These are phyloP conservation scores for Tephrocybe sp. DNA, from an alignment of 768 basidiomycete genomes.

Conservation along the genomic window DNA sequence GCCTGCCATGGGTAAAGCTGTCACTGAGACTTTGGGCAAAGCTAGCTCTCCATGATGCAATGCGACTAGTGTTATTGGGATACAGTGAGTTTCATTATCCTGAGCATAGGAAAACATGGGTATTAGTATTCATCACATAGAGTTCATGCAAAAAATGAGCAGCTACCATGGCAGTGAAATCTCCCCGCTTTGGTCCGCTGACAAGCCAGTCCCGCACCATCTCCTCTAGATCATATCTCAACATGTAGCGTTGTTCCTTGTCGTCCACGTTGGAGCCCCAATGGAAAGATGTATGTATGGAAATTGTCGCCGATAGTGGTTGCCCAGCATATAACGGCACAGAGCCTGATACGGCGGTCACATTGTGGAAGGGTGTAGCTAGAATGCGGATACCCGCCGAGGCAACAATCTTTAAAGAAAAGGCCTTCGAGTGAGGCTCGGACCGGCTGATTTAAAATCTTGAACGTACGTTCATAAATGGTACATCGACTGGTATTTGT, in stretches of 20 bases:
- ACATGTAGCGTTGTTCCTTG: slow-evolving; percentile 40
- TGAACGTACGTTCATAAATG: slow-evolving; percentile 67
- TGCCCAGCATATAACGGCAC: slow-evolving; percentile 79
- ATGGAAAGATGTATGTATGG: slow-evolving; percentile 70
- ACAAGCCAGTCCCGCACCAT: slow-evolving; percentile 85
- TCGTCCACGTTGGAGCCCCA: slow-evolving; percentile 59
- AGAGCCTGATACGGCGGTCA: slow-evolving; percentile 20
- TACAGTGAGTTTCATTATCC: slow-evolving; percentile 59
- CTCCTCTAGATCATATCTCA: slow-evolving; percentile 84
- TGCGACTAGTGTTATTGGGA: slow-evolving; percentile 79
- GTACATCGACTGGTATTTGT: slow-evolving; percentile 83
- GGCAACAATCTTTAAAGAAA: slow-evolving; percentile 55
- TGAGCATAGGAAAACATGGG: slow-evolving; percentile 22
- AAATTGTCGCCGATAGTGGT: slow-evolving; percentile 68
- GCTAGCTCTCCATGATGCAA: slow-evolving; percentile 78
- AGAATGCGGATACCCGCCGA: slow-evolving; percentile 50
- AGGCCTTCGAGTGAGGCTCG: slow-evolving; percentile 4
- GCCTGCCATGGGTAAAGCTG: slow-evolving; percentile 51
- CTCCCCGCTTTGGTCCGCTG: slow-evolving; percentile 84
- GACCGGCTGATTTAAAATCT: slow-evolving; percentile 3
- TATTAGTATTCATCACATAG: not conserved
- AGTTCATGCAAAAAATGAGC: not conserved
- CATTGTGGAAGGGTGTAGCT: slow-evolving; percentile 40
- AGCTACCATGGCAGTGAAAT: slow-evolving; percentile 70
- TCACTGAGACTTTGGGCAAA: slow-evolving; percentile 71